Evolutionary conservation across 1,284 basidiomycete genomes (phyloP).

Genomic region (Vanrija sp.): DNA sequence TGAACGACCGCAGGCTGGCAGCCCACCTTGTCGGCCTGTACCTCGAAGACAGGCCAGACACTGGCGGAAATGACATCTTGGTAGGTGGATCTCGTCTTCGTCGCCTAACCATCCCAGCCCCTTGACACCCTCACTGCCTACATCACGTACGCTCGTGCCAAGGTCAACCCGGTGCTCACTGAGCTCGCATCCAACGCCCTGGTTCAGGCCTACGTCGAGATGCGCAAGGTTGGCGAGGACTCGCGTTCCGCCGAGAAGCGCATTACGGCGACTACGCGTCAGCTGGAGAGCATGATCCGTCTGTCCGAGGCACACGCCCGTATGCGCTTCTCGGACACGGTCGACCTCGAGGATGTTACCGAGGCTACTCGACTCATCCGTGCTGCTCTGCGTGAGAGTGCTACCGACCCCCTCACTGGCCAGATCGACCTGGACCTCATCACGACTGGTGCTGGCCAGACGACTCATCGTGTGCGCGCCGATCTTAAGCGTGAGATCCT

Average conservation of each 20-base stretch:
- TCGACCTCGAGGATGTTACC: slow-evolving; percentile 80
- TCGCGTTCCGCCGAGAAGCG: slow-evolving; percentile 81
- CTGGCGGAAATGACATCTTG: slow-evolving; percentile 67
- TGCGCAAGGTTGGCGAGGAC: slow-evolving; percentile 88
- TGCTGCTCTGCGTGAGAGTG: slow-evolving; percentile 88
- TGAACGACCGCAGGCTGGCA: slow-evolving; percentile 80
- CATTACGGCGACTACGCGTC: slow-evolving; percentile 96
- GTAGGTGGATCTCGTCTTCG: slow-evolving; percentile 53
- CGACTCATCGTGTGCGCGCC: slow-evolving; percentile 74
- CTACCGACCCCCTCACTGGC: slow-evolving; percentile 91
- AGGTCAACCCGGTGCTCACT: slow-evolving; percentile 82
- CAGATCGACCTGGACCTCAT: slow-evolving; percentile 89
- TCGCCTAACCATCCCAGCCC: slow-evolving; percentile 56
- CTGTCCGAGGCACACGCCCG: slow-evolving; percentile 93
- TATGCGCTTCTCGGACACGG: slow-evolving; percentile 83
- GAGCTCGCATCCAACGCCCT: slow-evolving; percentile 81
- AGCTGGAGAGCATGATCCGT: slow-evolving; percentile 97
- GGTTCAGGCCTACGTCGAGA: slow-evolving; percentile 83
- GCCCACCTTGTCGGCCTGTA: slow-evolving; percentile 92
- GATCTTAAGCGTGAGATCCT: slow-evolving; percentile 76
- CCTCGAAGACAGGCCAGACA: slow-evolving; percentile 79
- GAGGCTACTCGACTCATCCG: slow-evolving; percentile 92
- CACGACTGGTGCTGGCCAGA: slow-evolving; percentile 84
- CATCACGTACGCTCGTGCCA: slow-evolving; percentile 88
- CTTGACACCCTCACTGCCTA: slow-evolving; percentile 87